A percentile compares a stretch with the other conserved stretches of the same genome.
Evolutionary conservation across 108 stramenopile species (phyloP).

Genomic region (Cylindrotheca closterium): DNA sequence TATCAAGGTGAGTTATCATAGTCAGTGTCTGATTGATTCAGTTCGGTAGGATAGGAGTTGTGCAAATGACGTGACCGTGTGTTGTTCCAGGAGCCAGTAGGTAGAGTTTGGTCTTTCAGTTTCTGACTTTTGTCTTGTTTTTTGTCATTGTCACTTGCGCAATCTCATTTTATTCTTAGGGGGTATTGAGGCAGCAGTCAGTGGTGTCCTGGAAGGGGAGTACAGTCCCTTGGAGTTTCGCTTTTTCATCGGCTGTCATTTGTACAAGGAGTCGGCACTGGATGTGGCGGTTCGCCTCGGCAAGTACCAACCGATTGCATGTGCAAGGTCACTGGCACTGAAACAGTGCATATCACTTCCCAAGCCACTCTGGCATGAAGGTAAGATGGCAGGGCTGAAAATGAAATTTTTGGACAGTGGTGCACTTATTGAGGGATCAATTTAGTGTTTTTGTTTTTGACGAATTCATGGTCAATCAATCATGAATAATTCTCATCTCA

Average conservation of each 20-base stretch:
- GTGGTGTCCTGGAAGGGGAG: slow-evolving; percentile 64
- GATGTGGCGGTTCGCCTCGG: slow-evolving; percentile 50
- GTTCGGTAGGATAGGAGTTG: too few relatives aligned
- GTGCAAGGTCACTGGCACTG: slow-evolving; percentile 68
- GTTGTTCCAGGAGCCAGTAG: too few relatives aligned
- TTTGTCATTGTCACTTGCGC: too few relatives aligned
- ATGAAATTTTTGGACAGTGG: not conserved
- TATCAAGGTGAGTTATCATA: too few relatives aligned
- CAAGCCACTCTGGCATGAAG: slow-evolving; percentile 88
- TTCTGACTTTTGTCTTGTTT: too few relatives aligned
- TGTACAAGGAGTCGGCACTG: slow-evolving; percentile 44
- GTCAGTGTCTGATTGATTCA: too few relatives aligned
- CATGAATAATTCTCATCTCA: not conserved
- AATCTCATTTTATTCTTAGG: too few relatives aligned
- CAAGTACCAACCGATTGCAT: slow-evolving; percentile 78
- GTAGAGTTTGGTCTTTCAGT: too few relatives aligned
- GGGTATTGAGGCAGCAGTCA: slow-evolving; percentile 74
- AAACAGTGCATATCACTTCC: slow-evolving; percentile 86
- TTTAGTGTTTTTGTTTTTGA: not conserved
- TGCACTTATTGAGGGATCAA: not conserved
- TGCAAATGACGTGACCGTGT: too few relatives aligned
- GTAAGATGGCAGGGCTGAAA: slow-evolving; percentile 11
- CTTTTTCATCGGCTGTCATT: slow-evolving; percentile 75
- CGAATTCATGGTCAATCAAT: not conserved
- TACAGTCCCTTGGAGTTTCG: slow-evolving; percentile 80